A percentile compares a stretch with the other conserved stretches of the same genome.
phyloP scores from a whole-genome alignment of 2,329 filamentous ascomycete species.

The Verticillium nonalfalfae region DNA sequence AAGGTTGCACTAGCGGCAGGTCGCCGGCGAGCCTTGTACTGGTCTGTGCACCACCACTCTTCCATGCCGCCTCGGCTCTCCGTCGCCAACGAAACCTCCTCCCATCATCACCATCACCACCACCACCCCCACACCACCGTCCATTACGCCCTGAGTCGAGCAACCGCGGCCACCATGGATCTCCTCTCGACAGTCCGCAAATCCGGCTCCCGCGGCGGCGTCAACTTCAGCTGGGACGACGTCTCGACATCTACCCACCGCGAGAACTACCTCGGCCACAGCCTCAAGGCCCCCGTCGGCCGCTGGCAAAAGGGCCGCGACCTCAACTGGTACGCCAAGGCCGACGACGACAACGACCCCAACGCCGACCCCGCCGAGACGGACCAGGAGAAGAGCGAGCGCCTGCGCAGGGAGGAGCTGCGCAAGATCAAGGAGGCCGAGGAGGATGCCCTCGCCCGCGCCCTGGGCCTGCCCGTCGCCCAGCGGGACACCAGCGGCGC shows the following conservation, averaged over 20 bases:
- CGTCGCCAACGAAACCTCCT: neutral
- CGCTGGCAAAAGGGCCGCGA: conserved; percentile 81
- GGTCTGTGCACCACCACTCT: neutral
- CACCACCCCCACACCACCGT: neutral
- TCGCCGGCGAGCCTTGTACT: neutral
- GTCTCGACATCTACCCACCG: conserved; percentile 82
- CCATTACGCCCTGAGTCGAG: neutral
- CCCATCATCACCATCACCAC: neutral
- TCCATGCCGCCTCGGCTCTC: neutral
- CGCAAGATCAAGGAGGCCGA: conserved; percentile 83
- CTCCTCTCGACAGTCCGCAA: conserved; percentile 89
- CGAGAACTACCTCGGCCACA: conserved; percentile 86
- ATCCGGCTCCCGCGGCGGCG: conserved; percentile 81
- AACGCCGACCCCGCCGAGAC: conserved; percentile 48
- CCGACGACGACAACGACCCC: conserved; percentile 39
- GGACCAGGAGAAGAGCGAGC: conserved; percentile 49
- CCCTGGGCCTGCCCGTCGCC: conserved; percentile 72
- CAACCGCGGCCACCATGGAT: conserved; percentile 58
- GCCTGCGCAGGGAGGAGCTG: conserved; percentile 70
- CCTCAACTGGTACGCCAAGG: conserved; percentile 58
- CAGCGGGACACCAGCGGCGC: conserved; percentile 50
- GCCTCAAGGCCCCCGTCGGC: conserved; percentile 84
- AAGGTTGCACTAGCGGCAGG: too few relatives aligned
- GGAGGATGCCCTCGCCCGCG: conserved; percentile 80
- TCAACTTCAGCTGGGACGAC: conserved; percentile 95